phyloP scores from a whole-genome alignment of 495 filamentous ascomycete species.

The Penicillium paxilli region DNA sequence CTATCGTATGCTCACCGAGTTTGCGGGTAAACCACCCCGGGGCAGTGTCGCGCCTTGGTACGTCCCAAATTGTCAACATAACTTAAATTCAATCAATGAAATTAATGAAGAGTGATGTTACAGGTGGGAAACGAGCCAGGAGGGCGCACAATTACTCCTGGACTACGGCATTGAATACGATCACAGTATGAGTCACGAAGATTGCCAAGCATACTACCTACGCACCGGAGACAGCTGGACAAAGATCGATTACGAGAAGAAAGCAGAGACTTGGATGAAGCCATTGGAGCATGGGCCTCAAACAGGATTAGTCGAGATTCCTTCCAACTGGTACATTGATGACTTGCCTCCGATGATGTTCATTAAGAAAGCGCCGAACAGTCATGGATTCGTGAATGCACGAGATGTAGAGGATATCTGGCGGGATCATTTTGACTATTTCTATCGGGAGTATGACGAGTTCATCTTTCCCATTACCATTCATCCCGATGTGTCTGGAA shows the following conservation, averaged over 20 bases:
- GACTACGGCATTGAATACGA: constrained; percentile 71
- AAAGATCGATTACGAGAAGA: constrained; percentile 58
- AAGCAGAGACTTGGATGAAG: constrained; percentile 66
- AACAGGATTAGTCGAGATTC: constrained; percentile 63
- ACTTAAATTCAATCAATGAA: too few relatives aligned
- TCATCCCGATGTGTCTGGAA: constrained; percentile 65
- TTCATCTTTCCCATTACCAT: constrained; percentile 70
- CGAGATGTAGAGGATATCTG: constrained; percentile 57
- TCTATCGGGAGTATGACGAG: constrained; percentile 65
- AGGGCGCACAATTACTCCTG: constrained; percentile 64
- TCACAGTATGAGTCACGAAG: constrained; percentile 66
- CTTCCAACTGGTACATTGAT: constrained; percentile 68
- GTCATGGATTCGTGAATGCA: constrained; percentile 59
- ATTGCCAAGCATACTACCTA: constrained; percentile 64
- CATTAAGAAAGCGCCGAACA: constrained; percentile 58
- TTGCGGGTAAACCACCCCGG: constrained; percentile 71
- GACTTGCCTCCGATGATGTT: constrained; percentile 63
- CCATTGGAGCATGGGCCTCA: constrained; percentile 52
- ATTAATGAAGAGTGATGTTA: too few relatives aligned
- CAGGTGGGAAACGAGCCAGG: constrained; percentile 64
- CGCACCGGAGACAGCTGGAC: constrained; percentile 60
- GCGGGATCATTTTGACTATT: constrained; percentile 67
- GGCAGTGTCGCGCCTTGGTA: constrained; percentile 62
- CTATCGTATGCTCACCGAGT: constrained; percentile 68
- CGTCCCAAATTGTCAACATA: neutral